Evolutionary conservation across 495 filamentous ascomycete genomes (phyloP).

Genomic region (Penicillium longicatenatum): DNA sequence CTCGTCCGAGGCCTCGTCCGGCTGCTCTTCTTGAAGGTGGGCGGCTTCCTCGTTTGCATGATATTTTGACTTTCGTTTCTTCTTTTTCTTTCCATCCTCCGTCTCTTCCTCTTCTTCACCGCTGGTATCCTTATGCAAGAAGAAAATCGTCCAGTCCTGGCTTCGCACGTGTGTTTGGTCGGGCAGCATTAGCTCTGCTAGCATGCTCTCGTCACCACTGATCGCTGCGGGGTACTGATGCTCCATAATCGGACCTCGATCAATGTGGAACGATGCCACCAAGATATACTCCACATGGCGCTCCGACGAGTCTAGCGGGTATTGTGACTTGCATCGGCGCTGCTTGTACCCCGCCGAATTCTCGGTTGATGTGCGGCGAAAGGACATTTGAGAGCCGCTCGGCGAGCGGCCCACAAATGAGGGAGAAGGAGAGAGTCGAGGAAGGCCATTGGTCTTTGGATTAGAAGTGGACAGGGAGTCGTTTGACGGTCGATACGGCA

Average conservation of each 20-base stretch:
- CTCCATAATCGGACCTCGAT: constrained; percentile 96
- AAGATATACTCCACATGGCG: constrained; percentile 99
- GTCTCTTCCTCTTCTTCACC: constrained; percentile 72
- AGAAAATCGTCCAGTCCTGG: constrained; percentile 99
- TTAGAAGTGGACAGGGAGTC: constrained; percentile 39
- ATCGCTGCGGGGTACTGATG: constrained; percentile 95
- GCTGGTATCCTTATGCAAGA: constrained; percentile 90
- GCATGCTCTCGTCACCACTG: constrained; percentile 96
- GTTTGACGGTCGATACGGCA: constrained; percentile 50
- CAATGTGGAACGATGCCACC: constrained; percentile 97
- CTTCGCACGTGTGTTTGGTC: constrained; percentile 94
- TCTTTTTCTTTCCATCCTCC: constrained; percentile 55
- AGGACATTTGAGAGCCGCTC: constrained; percentile 45
- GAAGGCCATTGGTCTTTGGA: constrained; percentile 53
- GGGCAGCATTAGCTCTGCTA: constrained; percentile 97
- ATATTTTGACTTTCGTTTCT: constrained; percentile 43
- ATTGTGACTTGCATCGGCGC: constrained; percentile 74
- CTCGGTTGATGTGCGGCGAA: constrained; percentile 47
- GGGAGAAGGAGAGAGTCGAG: constrained; percentile 55
- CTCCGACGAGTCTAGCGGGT: constrained; percentile 74
- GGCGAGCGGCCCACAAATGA: constrained; percentile 57
- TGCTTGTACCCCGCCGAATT: constrained; percentile 46
- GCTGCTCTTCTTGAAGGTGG: constrained; percentile 45
- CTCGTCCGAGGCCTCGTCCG: constrained; percentile 45
- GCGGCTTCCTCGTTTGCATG: constrained; percentile 57